Base-by-base conservation (phyloP, 805 yeast genomes). In the Clavispora fructus region DNA sequence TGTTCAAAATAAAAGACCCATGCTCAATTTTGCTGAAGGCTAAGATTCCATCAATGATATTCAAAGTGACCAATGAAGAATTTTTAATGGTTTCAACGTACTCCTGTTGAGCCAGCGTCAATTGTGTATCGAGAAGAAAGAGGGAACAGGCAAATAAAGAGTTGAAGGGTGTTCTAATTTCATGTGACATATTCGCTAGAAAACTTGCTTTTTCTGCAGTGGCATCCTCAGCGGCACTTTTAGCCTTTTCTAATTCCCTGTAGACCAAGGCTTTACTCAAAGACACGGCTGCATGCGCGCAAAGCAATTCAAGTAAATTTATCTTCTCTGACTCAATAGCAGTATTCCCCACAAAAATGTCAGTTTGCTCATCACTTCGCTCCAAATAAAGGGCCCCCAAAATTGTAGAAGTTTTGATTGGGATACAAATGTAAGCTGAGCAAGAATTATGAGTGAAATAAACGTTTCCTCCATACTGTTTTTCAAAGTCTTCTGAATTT, bases 11-110 rank as follows among this genome's bases (percentile, higher is more conserved):
- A 38, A 78, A 71, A 11, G 79, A 74, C 3, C 82, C 81, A 49
- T 77, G 80, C 51, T 77, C 82, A 33, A 77, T 71, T 56, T 78
- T 78, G 23, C 79, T 74, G 56, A 77, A 77, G 6, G 79, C 79
- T 44, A 77, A 62, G 23, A 77, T 78, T 5, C 79, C 80, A 51
- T 78, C 80, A 41, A 77, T 78, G 39, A 77, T 78, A 45, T 67
- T 74, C 43, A 77, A 61, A 1, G 81, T 73, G 7, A 75, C 77
- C 66, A 75, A 68, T 0, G 82, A 79, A 5, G 79, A 73, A 44
- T 66, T 65, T 52, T 70, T 67, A 44, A 78, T 75, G 10, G 80
- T 77, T 49, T 75, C 79, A 8, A 77, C 82, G 50, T 77, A 77
- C 47, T 75, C 78, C 19, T 68, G 57, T 51, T 77, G 82, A 7